phyloP scores from a whole-genome alignment of 2,329 filamentous ascomycete species.

The Aspergillus alliaceus region DNA sequence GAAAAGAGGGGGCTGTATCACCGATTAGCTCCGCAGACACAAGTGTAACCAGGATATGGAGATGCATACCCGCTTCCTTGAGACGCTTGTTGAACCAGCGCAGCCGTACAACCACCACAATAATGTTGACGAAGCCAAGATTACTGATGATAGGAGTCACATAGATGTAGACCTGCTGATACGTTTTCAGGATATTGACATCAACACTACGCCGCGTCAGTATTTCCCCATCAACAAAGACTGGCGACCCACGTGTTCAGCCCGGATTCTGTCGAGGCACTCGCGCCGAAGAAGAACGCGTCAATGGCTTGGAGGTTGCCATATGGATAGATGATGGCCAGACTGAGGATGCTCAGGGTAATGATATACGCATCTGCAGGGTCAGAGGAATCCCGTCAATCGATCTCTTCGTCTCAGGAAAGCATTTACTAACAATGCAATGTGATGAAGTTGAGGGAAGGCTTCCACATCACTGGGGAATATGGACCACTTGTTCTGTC shows the following conservation, averaged over 20 bases:
- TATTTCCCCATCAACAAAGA: background rate
- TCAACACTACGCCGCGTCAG: conserved; percentile 43
- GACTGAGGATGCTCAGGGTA: conserved; percentile 33
- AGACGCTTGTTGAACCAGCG: conserved; percentile 53
- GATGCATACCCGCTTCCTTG: conserved; percentile 34
- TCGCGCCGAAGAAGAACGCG: conserved; percentile 53
- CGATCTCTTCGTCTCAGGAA: background rate
- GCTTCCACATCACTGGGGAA: conserved; percentile 29
- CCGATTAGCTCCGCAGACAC: too few species aligned
- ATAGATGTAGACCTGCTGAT: conserved; percentile 56
- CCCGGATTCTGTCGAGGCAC: conserved; percentile 52
- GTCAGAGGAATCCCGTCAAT: too few species aligned
- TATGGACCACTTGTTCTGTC: too few species aligned
- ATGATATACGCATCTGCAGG: conserved; percentile 46
- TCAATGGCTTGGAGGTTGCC: conserved; percentile 47
- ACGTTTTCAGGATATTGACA: conserved; percentile 49
- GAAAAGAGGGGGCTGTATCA: too few species aligned
- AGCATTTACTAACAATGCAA: conserved; percentile 29
- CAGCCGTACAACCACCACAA: conserved; percentile 50
- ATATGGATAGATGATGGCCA: conserved; percentile 40
- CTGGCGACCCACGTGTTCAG: conserved; percentile 51
- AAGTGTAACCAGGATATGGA: too few species aligned
- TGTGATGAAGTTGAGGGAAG: conserved; percentile 27
- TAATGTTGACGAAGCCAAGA: conserved; percentile 51
- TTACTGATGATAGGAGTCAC: conserved; percentile 52